Base-by-base conservation (phyloP, 257 asterid genomes). In the Solanum dulcamara region DNA sequence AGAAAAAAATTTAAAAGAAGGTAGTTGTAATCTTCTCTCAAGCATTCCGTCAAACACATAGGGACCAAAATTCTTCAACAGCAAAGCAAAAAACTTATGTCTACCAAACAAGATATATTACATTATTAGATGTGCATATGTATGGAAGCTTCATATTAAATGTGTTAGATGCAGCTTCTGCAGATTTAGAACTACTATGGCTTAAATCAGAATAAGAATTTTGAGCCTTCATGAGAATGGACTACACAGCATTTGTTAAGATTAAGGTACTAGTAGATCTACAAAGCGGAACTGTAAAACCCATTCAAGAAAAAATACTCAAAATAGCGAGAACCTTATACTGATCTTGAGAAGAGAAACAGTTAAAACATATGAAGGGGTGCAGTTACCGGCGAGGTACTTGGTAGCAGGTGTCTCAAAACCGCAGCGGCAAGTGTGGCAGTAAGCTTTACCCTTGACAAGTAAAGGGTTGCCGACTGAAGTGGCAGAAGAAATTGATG, bases 391-490 rank as follows among this genome's bases (percentile, higher is more conserved):
- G 6, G 89, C 68, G 53, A 91, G 86, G 83, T 85, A 86, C 66
- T 74, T 88, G 81, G 92, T 44, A 85, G 94, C 95, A 5, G 85
- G 24, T 44, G 94, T 93, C 88, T 94, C 95, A 17, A 84, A 94
- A 35, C 97, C 98, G 75, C 94, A 94, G 57, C 89, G 97, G 91
- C 97, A 95, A 67, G 95, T 92, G 85, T 95, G 97, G 83, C 96
- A 93, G 86, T 93, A 93, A 10, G 85, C 94, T 24, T 18, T 62
- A 1, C 97, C 98, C 66, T 79, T 85, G 1, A 93, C 87, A 28
- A 89, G 7, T 46, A 90, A 87, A 0, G 92, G 35, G 5, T 72
- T 88, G 53, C 85, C 37, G 2, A 4, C 15, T 10, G 51, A 35
- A 12, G 32, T 6, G 26, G 91, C 93, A 18, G 81, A 79, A 13